Evolutionary conservation across 2,329 filamentous ascomycete species (phyloP), one percentile per base, ranked within the genome.

Genomic region (Colletotrichum musae): DNA sequence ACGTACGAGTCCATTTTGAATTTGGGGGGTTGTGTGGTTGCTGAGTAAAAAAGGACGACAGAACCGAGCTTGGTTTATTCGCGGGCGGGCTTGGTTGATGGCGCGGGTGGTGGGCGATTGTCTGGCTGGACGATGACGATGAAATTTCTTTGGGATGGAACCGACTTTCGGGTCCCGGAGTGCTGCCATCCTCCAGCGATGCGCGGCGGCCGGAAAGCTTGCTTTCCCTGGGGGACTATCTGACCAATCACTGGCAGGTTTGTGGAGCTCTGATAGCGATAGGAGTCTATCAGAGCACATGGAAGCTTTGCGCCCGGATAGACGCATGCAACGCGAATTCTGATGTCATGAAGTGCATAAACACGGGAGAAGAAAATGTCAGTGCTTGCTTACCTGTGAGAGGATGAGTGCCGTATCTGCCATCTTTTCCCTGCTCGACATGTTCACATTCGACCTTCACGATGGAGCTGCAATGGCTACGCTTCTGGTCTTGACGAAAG

Each of bases 1-100:
- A 59, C 73, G n/a, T 68, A 75, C 74, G 71, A 69, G 51, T 75
- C 74, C 74, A 75, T 73, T 50, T 7, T 24, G 53, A 15, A 13
- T 28, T 53, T 18, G 21, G 21, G 21, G 21, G 21, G 21, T 21
- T 47, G 18, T 18, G 36, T 18, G 32, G 47, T 15, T 28, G 32
- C 2, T 9, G 56, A 43, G 47, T 45, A 6, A 36, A 16, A 6
- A 18, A 16, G 5, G 6, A 26, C 32, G 32, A 10, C 9, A 41
- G 6, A 32, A 16, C 28, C 24, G 24, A 9, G 28, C 12, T 45
- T 10, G 9, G 36, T 5, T 50, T 16, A 12, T 21, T 47, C 62
- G 47, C 10, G 26, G 24, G 45, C 5, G 47, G 41, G 54, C 32
- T 61, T 43, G 43, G 52, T 39, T 52, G 63, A 16, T 43, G 47